These are phyloP conservation scores for Ophiostoma sp. DNA, from an alignment of 2,329 filamentous ascomycete species.

Conservation along the genomic window DNA sequence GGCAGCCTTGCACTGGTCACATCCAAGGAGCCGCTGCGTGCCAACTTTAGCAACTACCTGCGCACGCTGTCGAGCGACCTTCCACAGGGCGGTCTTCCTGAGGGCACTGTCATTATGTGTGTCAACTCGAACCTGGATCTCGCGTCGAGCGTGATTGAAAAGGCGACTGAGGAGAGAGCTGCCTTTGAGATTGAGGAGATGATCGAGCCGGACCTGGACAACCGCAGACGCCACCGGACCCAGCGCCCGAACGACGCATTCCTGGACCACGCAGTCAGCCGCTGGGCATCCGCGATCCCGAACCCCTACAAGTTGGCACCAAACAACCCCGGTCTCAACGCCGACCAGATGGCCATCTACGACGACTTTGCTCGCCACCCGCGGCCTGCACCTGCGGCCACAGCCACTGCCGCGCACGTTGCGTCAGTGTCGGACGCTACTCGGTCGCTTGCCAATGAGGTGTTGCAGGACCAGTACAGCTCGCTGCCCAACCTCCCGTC, in stretches of 20 bases:
- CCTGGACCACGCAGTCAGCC: slow-evolving; percentile 72
- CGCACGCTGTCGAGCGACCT: slow-evolving; percentile 63
- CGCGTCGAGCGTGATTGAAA: slow-evolving; percentile 89
- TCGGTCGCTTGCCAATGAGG: slow-evolving; percentile 57
- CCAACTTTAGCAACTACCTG: slow-evolving; percentile 97
- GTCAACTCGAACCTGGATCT: slow-evolving; percentile 96
- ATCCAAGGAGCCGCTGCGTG: slow-evolving; percentile 91
- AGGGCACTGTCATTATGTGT: slow-evolving; percentile 96
- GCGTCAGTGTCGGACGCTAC: slow-evolving; percentile 57
- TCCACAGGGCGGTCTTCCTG: slow-evolving; percentile 70
- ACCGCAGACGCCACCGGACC: slow-evolving; percentile 68
- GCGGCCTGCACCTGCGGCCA: slow-evolving; percentile 37
- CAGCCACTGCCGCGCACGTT: slow-evolving; percentile 49
- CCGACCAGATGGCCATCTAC: slow-evolving; percentile 91
- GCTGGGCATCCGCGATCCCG: slow-evolving; percentile 90
- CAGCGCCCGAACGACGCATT: slow-evolving; percentile 78
- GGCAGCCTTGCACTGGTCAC: slow-evolving; percentile 95
- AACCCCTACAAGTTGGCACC: slow-evolving; percentile 86
- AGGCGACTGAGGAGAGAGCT: slow-evolving; percentile 89
- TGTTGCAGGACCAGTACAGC: slow-evolving; percentile 58
- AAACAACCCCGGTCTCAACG: slow-evolving; percentile 64
- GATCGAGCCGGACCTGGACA: slow-evolving; percentile 73
- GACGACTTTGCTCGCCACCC: slow-evolving; percentile 91
- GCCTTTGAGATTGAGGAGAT: slow-evolving; percentile 92
- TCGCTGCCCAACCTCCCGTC: slow-evolving; percentile 39